phyloP scores from a whole-genome alignment of 345 rosid genomes.

The Fremontodendron californicum region DNA sequence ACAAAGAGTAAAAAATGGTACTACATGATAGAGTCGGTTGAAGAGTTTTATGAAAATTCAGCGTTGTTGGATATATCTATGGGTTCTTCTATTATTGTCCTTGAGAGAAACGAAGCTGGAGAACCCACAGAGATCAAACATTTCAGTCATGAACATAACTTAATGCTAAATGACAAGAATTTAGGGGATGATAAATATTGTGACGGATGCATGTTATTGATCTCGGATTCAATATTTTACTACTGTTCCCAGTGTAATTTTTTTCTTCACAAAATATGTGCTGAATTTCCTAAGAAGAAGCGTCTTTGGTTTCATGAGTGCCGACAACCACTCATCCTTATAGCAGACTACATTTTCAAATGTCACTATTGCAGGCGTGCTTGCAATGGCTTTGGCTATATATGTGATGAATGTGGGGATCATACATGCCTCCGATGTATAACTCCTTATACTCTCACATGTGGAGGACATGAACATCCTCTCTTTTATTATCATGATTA shows the following conservation, averaged over 20 bases:
- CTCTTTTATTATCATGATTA: not conserved
- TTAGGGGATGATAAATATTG: conserved; percentile 10
- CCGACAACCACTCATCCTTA: not conserved
- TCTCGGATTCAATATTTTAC: conserved; percentile 15
- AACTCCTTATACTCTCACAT: not conserved
- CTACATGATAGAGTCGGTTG: conserved; percentile 8
- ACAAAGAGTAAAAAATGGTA: conserved; percentile 2
- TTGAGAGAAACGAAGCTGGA: not conserved
- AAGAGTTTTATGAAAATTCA: not conserved
- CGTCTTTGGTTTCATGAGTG: not conserved
- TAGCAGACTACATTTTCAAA: not conserved
- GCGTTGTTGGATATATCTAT: too few species aligned
- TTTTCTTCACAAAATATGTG: not conserved
- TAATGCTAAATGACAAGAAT: too few species aligned
- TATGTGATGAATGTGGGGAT: rapidly evolving
- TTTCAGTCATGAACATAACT: too few species aligned
- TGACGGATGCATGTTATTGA: conserved; percentile 20
- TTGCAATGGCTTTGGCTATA: not conserved
- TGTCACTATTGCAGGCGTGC: rapidly evolving
- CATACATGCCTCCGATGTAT: not conserved
- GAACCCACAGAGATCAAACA: too few species aligned
- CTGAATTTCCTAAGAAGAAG: not conserved
- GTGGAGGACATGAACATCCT: not conserved
- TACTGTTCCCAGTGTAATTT: conserved; percentile 15
- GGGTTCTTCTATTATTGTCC: not conserved